phyloP scores from a whole-genome alignment of 805 yeast species.

The Kazachstania martiniae region DNA sequence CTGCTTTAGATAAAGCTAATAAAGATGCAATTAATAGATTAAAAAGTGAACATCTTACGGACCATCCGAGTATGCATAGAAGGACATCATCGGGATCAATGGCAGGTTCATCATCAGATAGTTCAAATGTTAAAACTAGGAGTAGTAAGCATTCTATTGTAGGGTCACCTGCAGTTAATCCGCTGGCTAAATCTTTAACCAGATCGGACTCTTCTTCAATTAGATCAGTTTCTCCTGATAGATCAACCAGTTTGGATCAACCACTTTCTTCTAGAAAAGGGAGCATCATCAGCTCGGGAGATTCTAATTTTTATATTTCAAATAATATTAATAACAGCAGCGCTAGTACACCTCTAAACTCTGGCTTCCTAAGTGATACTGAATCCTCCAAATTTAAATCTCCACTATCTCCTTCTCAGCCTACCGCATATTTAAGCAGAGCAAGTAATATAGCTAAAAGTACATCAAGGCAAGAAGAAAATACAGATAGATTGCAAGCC shows the following conservation, averaged over 20 bases:
- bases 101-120: conserved; percentile 30
- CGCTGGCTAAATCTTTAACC: conserved; percentile 7
- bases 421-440: background rate
- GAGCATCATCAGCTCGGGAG: conserved; percentile 9
- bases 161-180: conserved; percentile 14
- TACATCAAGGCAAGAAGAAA: conserved; percentile 10
- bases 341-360: no score
- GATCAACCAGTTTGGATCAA: conserved; percentile 13
- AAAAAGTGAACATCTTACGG: conserved; percentile 62
- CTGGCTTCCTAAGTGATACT: conserved; percentile 9
- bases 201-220: conserved; percentile 20
- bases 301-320: conserved; percentile 1
- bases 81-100: conserved; percentile 26
- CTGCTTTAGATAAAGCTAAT: conserved; percentile 87
- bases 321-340: background rate
- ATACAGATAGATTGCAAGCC: conserved; percentile 17
- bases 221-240: conserved; percentile 21
- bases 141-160: conserved; percentile 8
- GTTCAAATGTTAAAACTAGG: conserved; percentile 10
- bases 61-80: conserved; percentile 22
- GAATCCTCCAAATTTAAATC: conserved; percentile 19
- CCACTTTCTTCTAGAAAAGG: conserved; percentile 12
- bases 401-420: conserved; percentile 18
- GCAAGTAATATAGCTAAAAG: background rate
- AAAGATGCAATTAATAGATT: conserved; percentile 83